Base-by-base conservation (phyloP, 2,329 filamentous ascomycete species). In the Xylariaceae sp. region DNA sequence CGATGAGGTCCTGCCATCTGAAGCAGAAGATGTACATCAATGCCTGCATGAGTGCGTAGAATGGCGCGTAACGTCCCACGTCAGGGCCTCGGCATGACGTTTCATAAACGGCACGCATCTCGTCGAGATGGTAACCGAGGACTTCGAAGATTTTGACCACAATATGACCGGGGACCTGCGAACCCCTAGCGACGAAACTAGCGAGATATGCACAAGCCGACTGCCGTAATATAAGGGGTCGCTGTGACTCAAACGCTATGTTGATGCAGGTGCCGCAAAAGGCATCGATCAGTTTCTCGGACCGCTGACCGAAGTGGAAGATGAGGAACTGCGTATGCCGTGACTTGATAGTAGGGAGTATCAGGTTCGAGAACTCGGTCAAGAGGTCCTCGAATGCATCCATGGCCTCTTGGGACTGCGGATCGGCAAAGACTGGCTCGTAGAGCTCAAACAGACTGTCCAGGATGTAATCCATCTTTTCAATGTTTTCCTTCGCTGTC, bases 1-100 rank as follows among this genome's bases (percentile, higher is more conserved):
- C 78, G 58, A 90, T 88, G 51, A 99, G 80, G 70, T 97, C 93
- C 62, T 91, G 88, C 94, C 94, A 99, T 57, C 94, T 87, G 79
- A 99, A 99, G 78, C 94, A 99, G 71, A 96, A 97, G 60, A 96
- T 93, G 77, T 97, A 97, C 23, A 97, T 82, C 2, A 95, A 80
- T 1, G 92, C 92, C 73, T 97, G 92, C n/a, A 89, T 86, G 52
- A 92, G 85, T 15, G 89, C 87, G 73, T 97, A 97, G 75, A 95
- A 96, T 11, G 88, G 85, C 52, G 87, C 85, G 71, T 93, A 96
- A 51, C 88, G 87, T 63, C 88, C 86, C 58, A 95, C 82, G 72
- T 99, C 92, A 0, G 94, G 94, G 2, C 91, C 92, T 13, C 86
- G 86, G 72, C 92, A 96, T 35, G 81, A 78, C 4, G 82, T 78